These are phyloP conservation scores for Wickerhamomyces chaumierensis DNA, from an alignment of 805 yeast genomes.

Conservation along the genomic window DNA sequence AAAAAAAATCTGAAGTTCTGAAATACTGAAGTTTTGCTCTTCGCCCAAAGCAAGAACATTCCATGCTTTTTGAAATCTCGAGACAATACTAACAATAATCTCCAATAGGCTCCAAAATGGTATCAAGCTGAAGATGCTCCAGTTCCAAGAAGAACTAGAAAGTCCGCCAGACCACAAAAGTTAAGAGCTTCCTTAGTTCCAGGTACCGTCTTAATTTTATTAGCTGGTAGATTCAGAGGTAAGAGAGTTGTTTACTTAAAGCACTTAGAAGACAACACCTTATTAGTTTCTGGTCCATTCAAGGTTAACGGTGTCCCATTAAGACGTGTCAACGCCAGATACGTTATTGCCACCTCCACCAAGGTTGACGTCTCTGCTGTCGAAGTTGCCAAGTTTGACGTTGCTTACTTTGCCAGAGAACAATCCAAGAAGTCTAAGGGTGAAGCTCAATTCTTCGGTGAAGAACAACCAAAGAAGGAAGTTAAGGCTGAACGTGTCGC, in stretches of 20 bases:
- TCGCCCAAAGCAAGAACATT: no score
- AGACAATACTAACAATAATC: background rate
- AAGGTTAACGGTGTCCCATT: constrained; percentile 99
- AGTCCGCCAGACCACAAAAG: constrained; percentile 86
- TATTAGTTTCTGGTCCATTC: constrained; percentile 97
- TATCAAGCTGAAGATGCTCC: constrained; percentile 88
- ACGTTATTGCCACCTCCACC: constrained; percentile 98
- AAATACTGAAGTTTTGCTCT: no score
- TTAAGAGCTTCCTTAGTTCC: constrained; percentile 93
- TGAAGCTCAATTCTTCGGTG: constrained; percentile 87
- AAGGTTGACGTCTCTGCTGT: constrained; percentile 69
- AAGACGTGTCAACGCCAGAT: constrained; percentile 97
- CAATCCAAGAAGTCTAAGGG: constrained; percentile 75
- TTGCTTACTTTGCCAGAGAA: constrained; percentile 94
- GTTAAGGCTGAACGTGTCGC: constrained; percentile 88
- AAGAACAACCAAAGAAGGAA: constrained; percentile 66
- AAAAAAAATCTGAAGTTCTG: no score
- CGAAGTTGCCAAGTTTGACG: constrained; percentile 84
- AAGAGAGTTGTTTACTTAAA: constrained; percentile 98
- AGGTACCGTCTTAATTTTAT: constrained; percentile 93
- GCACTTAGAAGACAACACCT: constrained; percentile 94
- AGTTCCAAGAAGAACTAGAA: constrained; percentile 82
- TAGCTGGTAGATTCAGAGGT: constrained; percentile 99
- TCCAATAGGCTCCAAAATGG: constrained; percentile 70
- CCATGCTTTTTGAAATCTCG: background rate